Percentiles rank a stretch among this genome's conserved stretches.
Evolutionary conservation across 2,329 filamentous ascomycete genomes (phyloP).

Genomic region (Fusarium pseudoanthophilum): DNA sequence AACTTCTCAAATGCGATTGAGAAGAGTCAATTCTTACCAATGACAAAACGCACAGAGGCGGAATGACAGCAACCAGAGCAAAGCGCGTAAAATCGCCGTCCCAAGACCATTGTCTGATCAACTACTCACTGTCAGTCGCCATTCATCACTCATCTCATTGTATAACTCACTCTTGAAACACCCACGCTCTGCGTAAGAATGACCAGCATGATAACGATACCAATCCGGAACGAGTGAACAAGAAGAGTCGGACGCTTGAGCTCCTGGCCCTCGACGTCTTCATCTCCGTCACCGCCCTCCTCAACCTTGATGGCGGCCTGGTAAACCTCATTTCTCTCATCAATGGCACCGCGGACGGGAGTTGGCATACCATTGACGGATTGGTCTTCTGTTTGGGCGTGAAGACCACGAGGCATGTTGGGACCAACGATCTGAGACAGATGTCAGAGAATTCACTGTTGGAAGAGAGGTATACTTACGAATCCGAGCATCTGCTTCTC

Average conservation of each 20-base stretch:
- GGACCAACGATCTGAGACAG: conserved; percentile 36
- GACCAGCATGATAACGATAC: conserved; percentile 43
- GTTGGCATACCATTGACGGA: conserved; percentile 26
- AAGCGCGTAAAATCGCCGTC: conserved; percentile 37
- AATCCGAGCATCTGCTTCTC: conserved; percentile 43
- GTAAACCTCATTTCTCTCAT: conserved; percentile 43
- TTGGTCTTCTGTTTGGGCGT: conserved; percentile 38
- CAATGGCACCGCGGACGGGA: conserved; percentile 41
- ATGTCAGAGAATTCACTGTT: too few species aligned
- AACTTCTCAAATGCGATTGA: too few species aligned
- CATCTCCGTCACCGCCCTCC: conserved; percentile 39
- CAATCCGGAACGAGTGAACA: conserved; percentile 41
- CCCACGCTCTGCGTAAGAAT: conserved; percentile 43
- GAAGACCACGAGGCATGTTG: conserved; percentile 38
- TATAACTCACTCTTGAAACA: conserved; percentile 34
- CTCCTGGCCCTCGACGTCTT: conserved; percentile 36
- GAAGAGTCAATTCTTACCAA: conserved; percentile 12
- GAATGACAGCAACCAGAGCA: conserved; percentile 32
- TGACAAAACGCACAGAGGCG: conserved; percentile 29
- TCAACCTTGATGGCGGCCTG: conserved; percentile 41
- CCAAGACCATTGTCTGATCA: conserved; percentile 38
- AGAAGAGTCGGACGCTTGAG: conserved; percentile 36
- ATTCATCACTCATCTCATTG: fast-evolving
- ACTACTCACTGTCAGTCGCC: background rate
- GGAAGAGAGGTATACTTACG: conserved; percentile 21